phyloP scores from a whole-genome alignment of 2,329 filamentous ascomycete species.

The Ceratocystis colombiana region DNA sequence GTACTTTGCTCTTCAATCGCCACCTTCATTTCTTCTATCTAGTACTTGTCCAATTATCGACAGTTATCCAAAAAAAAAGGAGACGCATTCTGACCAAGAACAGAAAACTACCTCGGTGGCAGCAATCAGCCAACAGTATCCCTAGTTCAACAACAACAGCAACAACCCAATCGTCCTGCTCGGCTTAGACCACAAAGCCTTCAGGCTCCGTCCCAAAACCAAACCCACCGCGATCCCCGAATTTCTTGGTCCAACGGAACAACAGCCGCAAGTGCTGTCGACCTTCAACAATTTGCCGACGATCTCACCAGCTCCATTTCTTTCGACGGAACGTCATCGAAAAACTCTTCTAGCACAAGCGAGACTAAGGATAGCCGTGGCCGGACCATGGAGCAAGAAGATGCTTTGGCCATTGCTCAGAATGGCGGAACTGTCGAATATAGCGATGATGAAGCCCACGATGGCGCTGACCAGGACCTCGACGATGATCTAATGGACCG shows the following conservation, averaged over 20 bases:
- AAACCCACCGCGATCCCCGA: conserved; percentile 22
- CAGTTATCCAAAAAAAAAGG: not conserved
- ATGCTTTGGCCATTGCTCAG: conserved; percentile 50
- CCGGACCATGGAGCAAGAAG: conserved; percentile 41
- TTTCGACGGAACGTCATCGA: conserved; percentile 32
- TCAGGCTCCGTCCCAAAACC: conserved; percentile 14
- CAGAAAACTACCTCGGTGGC: not conserved
- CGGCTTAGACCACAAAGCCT: conserved; percentile 20
- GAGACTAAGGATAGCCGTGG: conserved; percentile 33
- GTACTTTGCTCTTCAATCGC: not conserved
- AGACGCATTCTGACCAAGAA: conserved; percentile 9
- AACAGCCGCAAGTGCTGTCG: conserved; percentile 24
- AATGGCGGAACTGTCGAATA: conserved; percentile 38
- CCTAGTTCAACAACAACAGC: not conserved
- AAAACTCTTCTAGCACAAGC: conserved; percentile 22
- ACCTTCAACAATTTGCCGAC: conserved; percentile 20
- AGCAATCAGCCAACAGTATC: conserved; percentile 3
- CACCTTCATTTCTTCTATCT: not conserved
- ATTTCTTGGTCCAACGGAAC: conserved; percentile 26
- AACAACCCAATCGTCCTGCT: conserved; percentile 4
- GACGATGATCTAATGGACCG: conserved; percentile 96
- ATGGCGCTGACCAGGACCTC: conserved; percentile 64
- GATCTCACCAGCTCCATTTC: conserved; percentile 25
- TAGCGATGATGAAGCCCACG: conserved; percentile 42
- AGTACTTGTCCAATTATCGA: not conserved